phyloP scores from a whole-genome alignment of 208 protist species.

The Porcisia deanei region DNA sequence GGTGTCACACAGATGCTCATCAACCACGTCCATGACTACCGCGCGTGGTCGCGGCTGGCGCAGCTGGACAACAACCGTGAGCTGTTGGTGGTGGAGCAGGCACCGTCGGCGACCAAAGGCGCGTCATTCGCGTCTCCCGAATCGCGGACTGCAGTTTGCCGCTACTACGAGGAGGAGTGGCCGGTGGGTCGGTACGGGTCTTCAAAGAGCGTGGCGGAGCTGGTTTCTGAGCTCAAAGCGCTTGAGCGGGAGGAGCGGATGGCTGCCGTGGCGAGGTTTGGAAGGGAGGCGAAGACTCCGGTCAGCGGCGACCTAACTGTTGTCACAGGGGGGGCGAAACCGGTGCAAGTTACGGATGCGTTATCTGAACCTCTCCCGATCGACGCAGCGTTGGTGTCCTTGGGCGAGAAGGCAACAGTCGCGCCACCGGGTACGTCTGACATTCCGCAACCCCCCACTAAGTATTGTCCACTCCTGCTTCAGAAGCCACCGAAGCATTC shows the following conservation, averaged over 20 bases:
- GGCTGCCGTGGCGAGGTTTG: neutral
- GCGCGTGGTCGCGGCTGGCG: neutral
- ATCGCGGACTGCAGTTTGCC: neutral
- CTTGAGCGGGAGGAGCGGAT: constrained; percentile 11
- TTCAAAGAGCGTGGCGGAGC: constrained; percentile 10
- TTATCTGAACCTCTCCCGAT: neutral
- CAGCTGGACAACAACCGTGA: constrained; percentile 13
- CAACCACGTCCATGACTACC: constrained; percentile 18
- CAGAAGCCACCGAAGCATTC: neutral
- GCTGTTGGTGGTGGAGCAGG: constrained; percentile 18
- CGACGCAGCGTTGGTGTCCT: neutral
- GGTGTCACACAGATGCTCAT: constrained; percentile 14
- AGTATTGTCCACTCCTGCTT: constrained; percentile 1
- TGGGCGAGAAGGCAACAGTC: neutral
- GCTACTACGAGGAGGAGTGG: constrained; percentile 11
- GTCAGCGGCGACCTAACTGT: neutral
- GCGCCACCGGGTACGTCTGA: neutral
- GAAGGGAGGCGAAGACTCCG: neutral
- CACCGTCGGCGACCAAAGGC: constrained; percentile 1
- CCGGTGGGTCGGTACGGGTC: constrained; percentile 2
- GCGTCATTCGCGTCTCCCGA: neutral
- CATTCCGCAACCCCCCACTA: neutral
- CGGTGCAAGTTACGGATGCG: neutral
- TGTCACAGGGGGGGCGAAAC: neutral
- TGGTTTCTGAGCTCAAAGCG: constrained; percentile 8